A percentile compares a stretch with the other conserved stretches of the same genome.
These are phyloP conservation scores for Clathrospora elynae DNA, from an alignment of 2,329 filamentous ascomycete species.

Conservation along the genomic window DNA sequence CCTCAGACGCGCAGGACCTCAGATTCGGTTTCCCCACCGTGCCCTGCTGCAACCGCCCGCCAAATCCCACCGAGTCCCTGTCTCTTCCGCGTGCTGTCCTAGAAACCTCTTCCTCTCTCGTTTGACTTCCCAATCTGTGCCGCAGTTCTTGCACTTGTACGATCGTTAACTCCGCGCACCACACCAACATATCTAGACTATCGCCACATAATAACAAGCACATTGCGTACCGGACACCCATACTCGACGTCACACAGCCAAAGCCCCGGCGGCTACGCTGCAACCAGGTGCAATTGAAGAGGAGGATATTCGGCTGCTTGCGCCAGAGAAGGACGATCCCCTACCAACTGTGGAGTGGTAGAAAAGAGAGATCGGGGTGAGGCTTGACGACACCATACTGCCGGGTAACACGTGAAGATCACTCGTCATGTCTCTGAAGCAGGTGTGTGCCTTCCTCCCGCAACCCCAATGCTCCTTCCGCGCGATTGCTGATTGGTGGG, in stretches of 20 bases:
- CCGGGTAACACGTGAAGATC: slow-evolving; percentile 44
- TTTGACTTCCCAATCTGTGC: slow-evolving; percentile 27
- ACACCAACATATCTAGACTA: slow-evolving; percentile 10
- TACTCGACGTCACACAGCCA: slow-evolving; percentile 22
- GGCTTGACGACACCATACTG: slow-evolving; percentile 50
- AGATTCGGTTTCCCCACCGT: slow-evolving; percentile 46
- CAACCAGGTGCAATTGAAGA: slow-evolving; percentile 19
- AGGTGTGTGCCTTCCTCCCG: slow-evolving; percentile 40
- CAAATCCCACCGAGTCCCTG: slow-evolving; percentile 40
- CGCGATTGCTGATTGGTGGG: slow-evolving; percentile 33
- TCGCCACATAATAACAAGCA: slow-evolving; percentile 22
- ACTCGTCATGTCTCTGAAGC: slow-evolving; percentile 57
- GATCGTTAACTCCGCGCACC: slow-evolving; percentile 20
- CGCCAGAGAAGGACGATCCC: slow-evolving; percentile 29
- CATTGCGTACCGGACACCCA: slow-evolving; percentile 17
- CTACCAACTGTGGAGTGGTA: slow-evolving; percentile 35
- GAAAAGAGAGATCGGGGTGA: slow-evolving; percentile 25
- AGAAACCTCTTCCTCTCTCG: slow-evolving; percentile 34
- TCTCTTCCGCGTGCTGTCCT: slow-evolving; percentile 35
- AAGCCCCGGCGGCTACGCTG: slow-evolving; percentile 42
- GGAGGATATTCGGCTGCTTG: slow-evolving; percentile 21
- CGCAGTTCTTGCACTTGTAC: slow-evolving; percentile 31
- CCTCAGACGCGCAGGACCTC: slow-evolving; percentile 45
- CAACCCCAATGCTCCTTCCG: slow-evolving; percentile 13
- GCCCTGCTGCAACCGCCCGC: slow-evolving; percentile 45